These are phyloP conservation scores for Candida andamanensis DNA, from an alignment of 805 yeast species.

Conservation along the genomic window DNA sequence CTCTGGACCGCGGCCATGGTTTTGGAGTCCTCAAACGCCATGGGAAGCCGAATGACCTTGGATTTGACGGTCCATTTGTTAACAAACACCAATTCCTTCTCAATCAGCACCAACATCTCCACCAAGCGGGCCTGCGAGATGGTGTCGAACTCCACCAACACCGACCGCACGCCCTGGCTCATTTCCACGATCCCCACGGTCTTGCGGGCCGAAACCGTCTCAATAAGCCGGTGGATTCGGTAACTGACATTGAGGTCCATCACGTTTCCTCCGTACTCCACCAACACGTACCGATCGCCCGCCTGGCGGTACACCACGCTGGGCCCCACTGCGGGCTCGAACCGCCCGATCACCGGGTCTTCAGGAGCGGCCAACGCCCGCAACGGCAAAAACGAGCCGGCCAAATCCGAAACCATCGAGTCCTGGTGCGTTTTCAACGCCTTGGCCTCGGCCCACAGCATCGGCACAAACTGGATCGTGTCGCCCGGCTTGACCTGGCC, in stretches of 20 bases:
- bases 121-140: slow-evolving; percentile 61
- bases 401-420: slow-evolving; percentile 39
- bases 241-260: slow-evolving; percentile 83
- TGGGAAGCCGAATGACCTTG: slow-evolving; percentile 77
- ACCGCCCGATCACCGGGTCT: slow-evolving; percentile 62
- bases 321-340: slow-evolving; percentile 52
- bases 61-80: slow-evolving; percentile 85
- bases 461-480: slow-evolving; percentile 70
- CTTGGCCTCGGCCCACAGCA: slow-evolving; percentile 64
- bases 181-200: slow-evolving; percentile 85
- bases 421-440: slow-evolving; percentile 60
- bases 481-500: slow-evolving; percentile 98
- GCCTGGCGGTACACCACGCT: slow-evolving; percentile 88
- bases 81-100: slow-evolving; percentile 65
- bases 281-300: slow-evolving; percentile 88
- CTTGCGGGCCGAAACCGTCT: slow-evolving; percentile 57
- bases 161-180: slow-evolving; percentile 97
- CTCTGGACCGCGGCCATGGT: slow-evolving; percentile 87
- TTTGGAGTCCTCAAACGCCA: slow-evolving; percentile 93
- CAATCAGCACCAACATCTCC: slow-evolving; percentile 64
- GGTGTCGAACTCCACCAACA: slow-evolving; percentile 74
- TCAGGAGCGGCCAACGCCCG: slow-evolving; percentile 37
- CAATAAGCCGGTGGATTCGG: slow-evolving; percentile 78
- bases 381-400: slow-evolving; percentile 30
- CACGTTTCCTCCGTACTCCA: slow-evolving; percentile 87